A percentile compares a stretch with the other conserved stretches of the same genome.
phyloP scores from a whole-genome alignment of 306 rosid genomes.

The Comarum palustre region DNA sequence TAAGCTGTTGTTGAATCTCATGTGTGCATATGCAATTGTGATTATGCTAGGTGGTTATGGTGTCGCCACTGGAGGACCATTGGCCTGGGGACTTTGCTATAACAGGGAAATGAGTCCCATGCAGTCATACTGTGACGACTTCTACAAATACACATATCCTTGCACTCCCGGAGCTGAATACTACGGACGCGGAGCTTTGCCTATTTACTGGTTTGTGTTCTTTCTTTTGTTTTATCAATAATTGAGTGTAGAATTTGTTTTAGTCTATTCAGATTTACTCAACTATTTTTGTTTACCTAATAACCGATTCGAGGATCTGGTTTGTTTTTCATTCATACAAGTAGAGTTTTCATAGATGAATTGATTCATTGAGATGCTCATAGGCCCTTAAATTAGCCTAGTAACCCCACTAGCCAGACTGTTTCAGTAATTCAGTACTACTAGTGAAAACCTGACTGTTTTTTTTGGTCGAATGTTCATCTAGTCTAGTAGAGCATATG shows the following conservation, averaged over 20 bases:
- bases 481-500: background rate
- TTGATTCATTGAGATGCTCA: background rate
- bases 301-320: background rate
- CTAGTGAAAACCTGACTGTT: background rate
- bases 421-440: background rate
- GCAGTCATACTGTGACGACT: constrained; percentile 83
- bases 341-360: background rate
- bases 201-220: constrained; percentile 71
- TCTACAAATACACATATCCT: constrained; percentile 72
- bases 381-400: background rate
- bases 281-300: background rate
- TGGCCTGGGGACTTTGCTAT: constrained; percentile 93
- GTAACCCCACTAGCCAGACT: background rate
- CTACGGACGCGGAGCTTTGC: constrained; percentile 98
- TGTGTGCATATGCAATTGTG: background rate
- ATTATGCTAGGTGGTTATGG: constrained; percentile 84
- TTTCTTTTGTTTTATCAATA: constrained; percentile 1
- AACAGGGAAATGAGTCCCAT: constrained; percentile 94
- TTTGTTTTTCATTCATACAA: background rate
- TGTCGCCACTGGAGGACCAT: constrained; percentile 95
- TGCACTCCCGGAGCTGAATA: constrained; percentile 85
- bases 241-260: background rate
- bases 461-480: background rate
- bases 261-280: background rate
- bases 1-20: background rate